Base-by-base conservation (phyloP, 225 moss, liverwort and hornwort species). In the Sphagnum contortum region DNA sequence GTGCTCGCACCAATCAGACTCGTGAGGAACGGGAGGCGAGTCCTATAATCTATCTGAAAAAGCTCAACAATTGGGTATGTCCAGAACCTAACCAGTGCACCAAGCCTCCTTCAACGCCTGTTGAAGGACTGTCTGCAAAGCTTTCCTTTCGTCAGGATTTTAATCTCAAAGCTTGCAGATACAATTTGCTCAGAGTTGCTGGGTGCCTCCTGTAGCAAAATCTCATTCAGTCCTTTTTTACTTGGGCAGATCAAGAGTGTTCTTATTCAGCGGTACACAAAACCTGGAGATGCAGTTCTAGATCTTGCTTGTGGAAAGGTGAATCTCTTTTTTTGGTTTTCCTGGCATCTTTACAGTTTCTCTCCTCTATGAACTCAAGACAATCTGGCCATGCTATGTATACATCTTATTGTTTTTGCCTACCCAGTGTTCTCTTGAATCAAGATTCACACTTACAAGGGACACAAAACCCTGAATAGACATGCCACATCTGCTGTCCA, bases 271-370 rank as follows among this genome's bases (percentile, higher is more conserved):
- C 74, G 91, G 66, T 98, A 89, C 56, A 84, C 87, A 0, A 77
- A 79, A 66, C 74, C 75, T 60, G 90, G 89, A 12, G 90, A 98
- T 77, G 85, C 89, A 29, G 93, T 98, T 52, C 82, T 98, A 44
- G 96, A 98, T 71, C 74, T 98, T 57, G 93, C 88, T 8, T 98
- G 96, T 75, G 96, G 96, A 64, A 96, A 96, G 86, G 82, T 82
- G 2, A 8, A 29, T 9, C 57, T 58, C 9, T 56, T 47, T 64
- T 64, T 29, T 29, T 29, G 29, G 29, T 0, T 29, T 29, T 29
- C 29, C 29, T 29, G 29, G 29, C 29, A 58, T 58, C 14, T 8
- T 13, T 58, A 44, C 44, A 58, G 29, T 44, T 3, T 58, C 58
- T 44, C 8, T 5, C 12, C 58, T 13, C 44, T 2, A 29, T 29